Base-by-base conservation (phyloP, 169 alveolate species). In the Plasmodium malariae region DNA sequence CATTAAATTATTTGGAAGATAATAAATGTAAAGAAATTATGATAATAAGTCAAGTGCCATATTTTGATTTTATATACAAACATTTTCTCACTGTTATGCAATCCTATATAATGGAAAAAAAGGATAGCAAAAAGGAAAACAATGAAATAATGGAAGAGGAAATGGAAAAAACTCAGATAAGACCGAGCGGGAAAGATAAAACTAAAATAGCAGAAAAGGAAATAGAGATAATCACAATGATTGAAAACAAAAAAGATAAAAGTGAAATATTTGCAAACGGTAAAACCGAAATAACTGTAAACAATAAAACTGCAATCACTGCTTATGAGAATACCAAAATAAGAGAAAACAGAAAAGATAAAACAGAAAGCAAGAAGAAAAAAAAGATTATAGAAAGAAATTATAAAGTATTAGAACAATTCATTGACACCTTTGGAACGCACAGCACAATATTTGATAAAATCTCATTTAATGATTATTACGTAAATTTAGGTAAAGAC, bases 31-130 rank as follows among this genome's bases (percentile, higher is more conserved):
- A 80, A 48, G 85, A 80, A 45, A 51, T 80, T 59, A 40, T 80
- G 9, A 37, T 70, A 17, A 80, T 80, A 48, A 55, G 73, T 21
- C 90, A 80, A 40, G 36, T 80, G 43, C 90, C 90, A 30, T 71
- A 80, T 30, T 80, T 49, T 43, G 74, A 80, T 70, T 65, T 80
- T 17, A 65, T 80, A 48, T 80, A 48, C 9, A 32, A 32, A 12
- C 32, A 59, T 43, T 70, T 80, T 48, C 40, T 11, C 45, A 26
- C 71, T n/a, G 72, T 57, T 54, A 37, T 68, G 49, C 30, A 70
- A 43, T 37, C 60, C 17, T 54, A 48, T 57, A n/a, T 78, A 54
- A 21, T 11, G 5, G 62, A 24, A 17, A 26, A 69, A 19, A 32
- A 63, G n/a, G n/a, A n/a, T n/a, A n/a, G n/a, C n/a, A n/a, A n/a